Base-by-base conservation (phyloP, 768 basidiomycete genomes). In the Pisolithus marmoratus region DNA sequence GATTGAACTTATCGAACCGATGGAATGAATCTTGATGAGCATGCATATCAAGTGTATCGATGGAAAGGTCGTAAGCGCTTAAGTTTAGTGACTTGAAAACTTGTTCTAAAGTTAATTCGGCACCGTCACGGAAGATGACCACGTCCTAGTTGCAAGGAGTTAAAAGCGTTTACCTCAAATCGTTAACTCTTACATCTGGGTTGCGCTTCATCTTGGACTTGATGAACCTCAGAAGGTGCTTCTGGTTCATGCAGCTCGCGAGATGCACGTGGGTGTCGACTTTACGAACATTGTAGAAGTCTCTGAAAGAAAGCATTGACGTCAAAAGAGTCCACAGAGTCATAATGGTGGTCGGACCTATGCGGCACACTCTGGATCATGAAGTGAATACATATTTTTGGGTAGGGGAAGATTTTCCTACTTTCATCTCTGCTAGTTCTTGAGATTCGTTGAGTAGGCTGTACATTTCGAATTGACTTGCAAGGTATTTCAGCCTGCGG, bases 201-300 rank as follows among this genome's bases (percentile, higher is more conserved):
- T 77, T 83, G 22, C 82, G 83, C 71, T 93, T 94, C 92, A 96
- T 94, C 66, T 95, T 95, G n/a, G 86, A 84, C 69, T 99, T 99
- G 74, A 99, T 97, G 72, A 99, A 98, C 8, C 96, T 91, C 12
- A 99, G 74, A 19, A 99, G 72, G 72, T 99, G 96, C 68, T 99
- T 99, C 69, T 99, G 96, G 66, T 99, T 99, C 94, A 98, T 97
- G 70, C 91, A 90, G 54, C 94, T 96, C 4, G 95, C 95, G 66
- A 98, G 92, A 62, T 99, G 96, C 26, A 99, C 91, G 69, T 99
- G 96, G 8, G 96, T 99, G 64, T 99, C 96, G 54, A 99, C 96
- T 67, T 99, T 99, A 23, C 96, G 85, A 47, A 93, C 77, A 65
- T 99, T 99, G 71, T 99, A 99, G 60, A 99, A 97, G 71, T 99